Evolutionary conservation across 495 filamentous ascomycete genomes (phyloP).

Genomic region (Gamarada debralockiae): DNA sequence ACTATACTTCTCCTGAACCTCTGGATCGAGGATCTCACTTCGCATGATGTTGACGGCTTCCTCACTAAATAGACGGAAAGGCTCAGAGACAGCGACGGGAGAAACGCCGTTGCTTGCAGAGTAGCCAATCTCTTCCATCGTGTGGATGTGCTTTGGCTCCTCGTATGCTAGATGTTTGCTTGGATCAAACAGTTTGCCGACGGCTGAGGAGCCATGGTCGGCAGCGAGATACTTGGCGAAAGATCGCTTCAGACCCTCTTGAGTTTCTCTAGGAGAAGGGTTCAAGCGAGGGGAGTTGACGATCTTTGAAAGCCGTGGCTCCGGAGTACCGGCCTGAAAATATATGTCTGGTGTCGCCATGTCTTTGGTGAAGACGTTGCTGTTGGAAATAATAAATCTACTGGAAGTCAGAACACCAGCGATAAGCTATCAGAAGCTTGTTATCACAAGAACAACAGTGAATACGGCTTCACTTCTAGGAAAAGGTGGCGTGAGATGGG

Average conservation of each 20-base stretch:
- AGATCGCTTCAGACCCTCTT: conserved; percentile 25
- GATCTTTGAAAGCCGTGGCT: conserved; percentile 11
- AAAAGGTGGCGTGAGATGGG: neutral
- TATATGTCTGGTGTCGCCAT: conserved; percentile 24
- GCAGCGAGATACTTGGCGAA: conserved; percentile 24
- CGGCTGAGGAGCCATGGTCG: conserved; percentile 13
- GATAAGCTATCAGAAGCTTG: no score
- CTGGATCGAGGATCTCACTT: conserved; percentile 56
- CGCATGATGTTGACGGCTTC: conserved; percentile 65
- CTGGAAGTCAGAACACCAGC: no score
- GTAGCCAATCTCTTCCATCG: conserved; percentile 27
- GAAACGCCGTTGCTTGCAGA: conserved; percentile 47
- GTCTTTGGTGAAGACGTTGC: neutral
- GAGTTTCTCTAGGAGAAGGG: conserved; percentile 21
- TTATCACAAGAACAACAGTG: no score
- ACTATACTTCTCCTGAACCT: conserved; percentile 61
- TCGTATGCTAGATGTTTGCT: conserved; percentile 22
- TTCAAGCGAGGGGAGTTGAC: conserved; percentile 20
- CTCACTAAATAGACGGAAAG: conserved; percentile 67
- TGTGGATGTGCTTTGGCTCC: conserved; percentile 21
- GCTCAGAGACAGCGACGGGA: conserved; percentile 64
- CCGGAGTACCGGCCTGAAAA: conserved; percentile 12
- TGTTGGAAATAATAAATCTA: neutral
- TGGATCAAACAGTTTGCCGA: conserved; percentile 23
- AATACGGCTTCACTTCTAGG: no score